These are phyloP conservation scores for Emydomyces testavorans DNA, from an alignment of 2,329 filamentous ascomycete genomes.

Conservation along the genomic window DNA sequence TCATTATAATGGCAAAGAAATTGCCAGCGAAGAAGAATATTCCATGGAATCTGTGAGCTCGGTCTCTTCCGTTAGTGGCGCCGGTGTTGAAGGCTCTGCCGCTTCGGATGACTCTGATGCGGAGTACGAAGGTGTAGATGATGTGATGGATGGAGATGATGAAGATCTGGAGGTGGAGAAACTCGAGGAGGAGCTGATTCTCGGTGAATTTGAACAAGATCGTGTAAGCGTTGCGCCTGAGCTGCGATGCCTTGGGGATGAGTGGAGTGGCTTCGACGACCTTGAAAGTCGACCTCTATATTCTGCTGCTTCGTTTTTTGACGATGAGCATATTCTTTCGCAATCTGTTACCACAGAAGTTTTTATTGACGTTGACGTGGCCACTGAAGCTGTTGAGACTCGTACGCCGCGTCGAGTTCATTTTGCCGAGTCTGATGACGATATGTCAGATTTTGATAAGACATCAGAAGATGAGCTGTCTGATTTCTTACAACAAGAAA, in stretches of 20 bases:
- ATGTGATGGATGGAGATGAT: slow-evolving; percentile 67
- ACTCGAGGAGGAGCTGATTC: slow-evolving; percentile 66
- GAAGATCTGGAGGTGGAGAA: slow-evolving; percentile 68
- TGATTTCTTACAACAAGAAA: slow-evolving; percentile 65
- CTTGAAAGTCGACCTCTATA: slow-evolving; percentile 35
- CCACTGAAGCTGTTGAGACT: slow-evolving; percentile 32
- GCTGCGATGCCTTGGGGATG: slow-evolving; percentile 19
- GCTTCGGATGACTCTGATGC: slow-evolving; percentile 23
- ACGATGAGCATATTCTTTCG: slow-evolving; percentile 30
- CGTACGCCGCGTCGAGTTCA: slow-evolving; percentile 55
- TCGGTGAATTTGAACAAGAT: slow-evolving; percentile 34
- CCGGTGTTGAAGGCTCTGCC: slow-evolving; percentile 10
- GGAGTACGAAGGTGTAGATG: slow-evolving; percentile 62
- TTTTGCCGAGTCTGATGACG: slow-evolving; percentile 56
- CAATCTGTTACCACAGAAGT: slow-evolving; percentile 30
- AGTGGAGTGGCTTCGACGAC: slow-evolving; percentile 46
- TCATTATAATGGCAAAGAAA: slow-evolving; percentile 1
- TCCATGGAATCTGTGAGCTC: not conserved
- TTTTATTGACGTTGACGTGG: slow-evolving; percentile 29
- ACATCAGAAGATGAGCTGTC: slow-evolving; percentile 54
- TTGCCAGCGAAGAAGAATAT: slow-evolving; percentile 3
- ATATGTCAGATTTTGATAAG: slow-evolving; percentile 45
- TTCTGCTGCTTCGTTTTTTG: slow-evolving; percentile 32
- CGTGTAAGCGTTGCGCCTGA: slow-evolving; percentile 14
- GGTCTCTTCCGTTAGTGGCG: slow-evolving; percentile 15